Conservation (phyloP, 768 basidiomycete genomes). For the Antrodiella citrinella region DNA sequence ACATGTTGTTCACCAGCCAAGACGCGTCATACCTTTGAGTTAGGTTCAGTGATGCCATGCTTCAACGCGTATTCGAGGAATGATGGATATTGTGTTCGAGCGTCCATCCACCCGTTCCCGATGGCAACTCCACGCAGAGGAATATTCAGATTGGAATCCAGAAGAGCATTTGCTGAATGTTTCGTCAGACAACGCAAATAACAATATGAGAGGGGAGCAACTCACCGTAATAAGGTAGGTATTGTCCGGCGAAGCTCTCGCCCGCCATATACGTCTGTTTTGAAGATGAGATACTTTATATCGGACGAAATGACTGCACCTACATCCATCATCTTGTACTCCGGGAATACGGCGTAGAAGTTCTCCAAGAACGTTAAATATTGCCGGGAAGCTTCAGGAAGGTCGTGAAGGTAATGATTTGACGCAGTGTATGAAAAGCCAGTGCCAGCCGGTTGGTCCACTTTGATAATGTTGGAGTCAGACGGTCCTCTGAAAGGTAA, state of each 20-base stretch:
- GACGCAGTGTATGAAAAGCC: slow-evolving; percentile 89
- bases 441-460: slow-evolving; percentile 96
- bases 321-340: slow-evolving; percentile 76
- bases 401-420: slow-evolving; percentile 74
- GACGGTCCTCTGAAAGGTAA: slow-evolving; percentile 1
- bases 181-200: slow-evolving; percentile 1
- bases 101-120: slow-evolving; percentile 98
- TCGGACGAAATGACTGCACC: no score
- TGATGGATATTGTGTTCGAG: slow-evolving; percentile 77
- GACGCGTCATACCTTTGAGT: slow-evolving; percentile 62
- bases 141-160: slow-evolving; percentile 49
- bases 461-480: no score
- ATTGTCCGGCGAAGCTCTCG: slow-evolving; percentile 96
- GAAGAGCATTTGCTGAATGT: slow-evolving; percentile 62
- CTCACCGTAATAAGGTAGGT: slow-evolving; percentile 90
- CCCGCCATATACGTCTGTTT: slow-evolving; percentile 91
- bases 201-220: slow-evolving; percentile 4
- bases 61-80: slow-evolving; percentile 83
- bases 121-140: slow-evolving; percentile 79
- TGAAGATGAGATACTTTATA: no score
- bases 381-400: slow-evolving; percentile 66
- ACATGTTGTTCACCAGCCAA: not conserved
- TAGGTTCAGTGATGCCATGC: slow-evolving; percentile 67
- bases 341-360: slow-evolving; percentile 89
- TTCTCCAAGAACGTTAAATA: slow-evolving; percentile 79